A percentile compares a stretch with the other conserved stretches of the same genome.
Evolutionary conservation across 2,329 filamentous ascomycete genomes (phyloP).

Genomic region (Cercospora citrullina): DNA sequence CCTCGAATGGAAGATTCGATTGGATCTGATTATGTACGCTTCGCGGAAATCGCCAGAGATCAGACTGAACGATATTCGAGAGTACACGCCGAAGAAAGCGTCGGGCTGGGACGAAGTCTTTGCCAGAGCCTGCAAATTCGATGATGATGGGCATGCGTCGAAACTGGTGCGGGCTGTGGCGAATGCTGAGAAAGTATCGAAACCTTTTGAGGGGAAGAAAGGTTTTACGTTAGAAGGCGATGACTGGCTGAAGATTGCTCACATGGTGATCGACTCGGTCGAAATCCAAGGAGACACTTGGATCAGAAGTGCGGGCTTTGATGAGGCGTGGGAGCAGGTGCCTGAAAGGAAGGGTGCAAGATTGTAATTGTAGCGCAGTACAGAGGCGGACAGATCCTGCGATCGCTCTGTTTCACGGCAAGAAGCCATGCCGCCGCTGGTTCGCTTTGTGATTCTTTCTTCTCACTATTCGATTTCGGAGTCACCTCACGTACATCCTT

Average conservation of each 20-base stretch:
- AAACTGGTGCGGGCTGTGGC: constrained; percentile 73
- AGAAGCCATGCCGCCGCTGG: not conserved
- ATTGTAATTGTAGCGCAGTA: constrained; percentile 16
- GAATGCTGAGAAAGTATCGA: constrained; percentile 59
- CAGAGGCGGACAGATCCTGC: not conserved
- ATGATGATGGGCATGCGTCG: constrained; percentile 78
- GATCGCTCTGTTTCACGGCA: not conserved
- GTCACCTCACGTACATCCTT: not conserved
- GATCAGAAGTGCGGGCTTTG: constrained; percentile 63
- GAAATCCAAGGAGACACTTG: constrained; percentile 57
- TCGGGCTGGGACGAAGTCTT: constrained; percentile 48
- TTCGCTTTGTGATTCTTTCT: not conserved
- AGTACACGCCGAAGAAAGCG: constrained; percentile 57
- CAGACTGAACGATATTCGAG: constrained; percentile 57
- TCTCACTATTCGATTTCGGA: not conserved
- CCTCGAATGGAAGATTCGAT: constrained; percentile 77
- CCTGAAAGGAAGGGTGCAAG: constrained; percentile 26
- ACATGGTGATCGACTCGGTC: constrained; percentile 64
- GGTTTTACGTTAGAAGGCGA: constrained; percentile 55
- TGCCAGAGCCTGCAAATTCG: constrained; percentile 47
- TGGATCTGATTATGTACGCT: constrained; percentile 73
- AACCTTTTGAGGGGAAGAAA: constrained; percentile 49
- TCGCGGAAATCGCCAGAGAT: constrained; percentile 65
- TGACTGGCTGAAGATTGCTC: constrained; percentile 61
- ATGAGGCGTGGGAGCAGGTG: constrained; percentile 62